Evolutionary conservation across 108 stramenopile genomes (phyloP), one percentile per base, ranked within the genome.

Genomic region (Skeletonema potamos): DNA sequence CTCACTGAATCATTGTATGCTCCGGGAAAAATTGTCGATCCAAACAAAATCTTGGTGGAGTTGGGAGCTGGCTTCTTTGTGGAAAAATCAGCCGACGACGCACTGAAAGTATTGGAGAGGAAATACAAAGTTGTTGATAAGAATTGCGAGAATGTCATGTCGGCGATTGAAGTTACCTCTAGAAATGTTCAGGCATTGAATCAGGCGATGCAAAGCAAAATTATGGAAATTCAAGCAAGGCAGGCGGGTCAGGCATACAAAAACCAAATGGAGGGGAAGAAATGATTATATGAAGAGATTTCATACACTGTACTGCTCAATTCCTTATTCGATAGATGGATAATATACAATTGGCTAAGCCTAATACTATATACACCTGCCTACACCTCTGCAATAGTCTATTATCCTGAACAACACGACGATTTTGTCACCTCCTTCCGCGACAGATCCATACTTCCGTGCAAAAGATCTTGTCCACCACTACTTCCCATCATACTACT

Each of bases 41-140:
- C 89, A 13, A 80, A 76, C 68, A 82, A 83, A 59, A 63, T 93
- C 17, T 71, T 93, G 68, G 90, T 92, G 64, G 94, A 96, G 62
- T 75, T 96, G 48, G 94, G 94, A 15, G 92, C 94, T 17, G 94
- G 94, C 8, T 96, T 87, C 79, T 96, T 87, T 62, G 89, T 77
- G 2, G 90, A 93, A 64, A 92, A 92, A 75, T 71, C 70, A 12
- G 44, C 77, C 58, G 84, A 78, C 54, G 86, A 93, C 51, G 90
- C 92, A 0, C 54, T 69, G 18, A 82, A 68, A 41, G 91, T 90
- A 59, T 61, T 96, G 73, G 88, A 89, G 28, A 77, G 94, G 13
- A 93, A 91, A 74, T 27, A 71, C 11, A 89, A 87, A 30, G 37
- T 96, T 8, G 92, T 92, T 1, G 89, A 92, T 71, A 85, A 83